Evolutionary conservation across 805 yeast species (phyloP).

Genomic region (Geotrichum ghanense): DNA sequence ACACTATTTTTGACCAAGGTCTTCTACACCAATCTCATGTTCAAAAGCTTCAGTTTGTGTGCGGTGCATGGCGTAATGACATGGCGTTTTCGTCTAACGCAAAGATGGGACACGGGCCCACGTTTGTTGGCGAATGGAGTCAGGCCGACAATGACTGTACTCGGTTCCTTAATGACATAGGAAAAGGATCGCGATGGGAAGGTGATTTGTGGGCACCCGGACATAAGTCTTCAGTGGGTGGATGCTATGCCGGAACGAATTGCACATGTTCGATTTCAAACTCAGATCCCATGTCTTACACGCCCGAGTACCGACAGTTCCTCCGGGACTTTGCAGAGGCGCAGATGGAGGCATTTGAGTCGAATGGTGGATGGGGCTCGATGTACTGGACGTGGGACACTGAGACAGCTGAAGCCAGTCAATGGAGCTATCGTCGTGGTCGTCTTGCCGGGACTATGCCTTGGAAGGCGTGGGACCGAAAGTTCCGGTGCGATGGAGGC

Average conservation of each 20-base stretch:
- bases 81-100: constrained; percentile 41
- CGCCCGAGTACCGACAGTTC: constrained; percentile 38
- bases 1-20: constrained; percentile 50
- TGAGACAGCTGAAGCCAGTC: constrained; percentile 31
- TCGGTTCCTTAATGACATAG: constrained; percentile 71
- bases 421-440: constrained; percentile 25
- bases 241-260: constrained; percentile 32
- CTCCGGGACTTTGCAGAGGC: constrained; percentile 65
- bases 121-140: constrained; percentile 69
- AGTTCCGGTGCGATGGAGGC: constrained; percentile 16
- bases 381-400: constrained; percentile 87
- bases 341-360: constrained; percentile 67
- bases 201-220: constrained; percentile 35
- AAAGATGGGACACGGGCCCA: constrained; percentile 48
- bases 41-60: constrained; percentile 20
- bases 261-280: constrained; percentile 36
- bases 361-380: constrained; percentile 57
- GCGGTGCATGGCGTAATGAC: constrained; percentile 44
- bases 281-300: constrained; percentile 39
- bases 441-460: constrained; percentile 21
- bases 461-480: constrained; percentile 17
- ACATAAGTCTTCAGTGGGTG: constrained; percentile 11
- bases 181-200: constrained; percentile 66
- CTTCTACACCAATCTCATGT: constrained; percentile 20
- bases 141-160: constrained; percentile 85